Evolutionary conservation across 1,284 basidiomycete genomes (phyloP).

Genomic region (Cryptococcus maquisensis): DNA sequence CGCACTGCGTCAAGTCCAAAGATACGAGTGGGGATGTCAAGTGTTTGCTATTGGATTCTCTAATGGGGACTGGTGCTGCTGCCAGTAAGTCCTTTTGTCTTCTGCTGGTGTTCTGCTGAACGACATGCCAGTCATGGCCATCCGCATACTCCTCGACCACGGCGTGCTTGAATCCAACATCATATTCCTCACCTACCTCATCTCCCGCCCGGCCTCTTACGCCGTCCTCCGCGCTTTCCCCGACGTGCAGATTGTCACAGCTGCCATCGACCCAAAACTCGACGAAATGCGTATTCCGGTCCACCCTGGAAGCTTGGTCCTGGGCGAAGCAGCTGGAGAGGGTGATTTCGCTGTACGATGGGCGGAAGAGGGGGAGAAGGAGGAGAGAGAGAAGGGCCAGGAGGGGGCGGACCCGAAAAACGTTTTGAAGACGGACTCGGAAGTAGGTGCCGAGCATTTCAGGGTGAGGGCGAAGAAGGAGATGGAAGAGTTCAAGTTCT

Average conservation of each 20-base stretch:
- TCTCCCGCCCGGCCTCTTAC: constrained; percentile 72
- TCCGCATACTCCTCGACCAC: constrained; percentile 91
- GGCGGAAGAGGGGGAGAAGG: constrained; percentile 35
- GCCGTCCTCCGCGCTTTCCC: constrained; percentile 79
- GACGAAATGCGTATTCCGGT: constrained; percentile 41
- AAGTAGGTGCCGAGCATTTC: constrained; percentile 14
- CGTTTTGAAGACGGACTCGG: constrained; percentile 10
- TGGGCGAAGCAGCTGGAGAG: constrained; percentile 41
- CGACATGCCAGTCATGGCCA: constrained; percentile 64
- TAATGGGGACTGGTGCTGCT: constrained; percentile 91
- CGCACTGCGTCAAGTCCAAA: constrained; percentile 63
- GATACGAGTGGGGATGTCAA: constrained; percentile 64
- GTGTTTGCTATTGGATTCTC: constrained; percentile 89
- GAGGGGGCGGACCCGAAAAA: constrained; percentile 22
- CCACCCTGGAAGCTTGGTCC: constrained; percentile 10
- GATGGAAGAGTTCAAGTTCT: constrained; percentile 27
- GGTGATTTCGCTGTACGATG: constrained; percentile 36
- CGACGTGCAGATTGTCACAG: constrained; percentile 70
- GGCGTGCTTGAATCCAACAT: constrained; percentile 81
- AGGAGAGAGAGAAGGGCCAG: constrained; percentile 36
- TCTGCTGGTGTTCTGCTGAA: neutral
- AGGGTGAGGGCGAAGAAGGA: constrained; percentile 14
- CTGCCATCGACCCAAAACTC: constrained; percentile 61
- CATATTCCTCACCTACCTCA: constrained; percentile 83
- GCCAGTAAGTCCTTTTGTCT: constrained; percentile 54